Conservation (phyloP, 108 stramenopile genomes). For the Cyclotella baltica region DNA sequence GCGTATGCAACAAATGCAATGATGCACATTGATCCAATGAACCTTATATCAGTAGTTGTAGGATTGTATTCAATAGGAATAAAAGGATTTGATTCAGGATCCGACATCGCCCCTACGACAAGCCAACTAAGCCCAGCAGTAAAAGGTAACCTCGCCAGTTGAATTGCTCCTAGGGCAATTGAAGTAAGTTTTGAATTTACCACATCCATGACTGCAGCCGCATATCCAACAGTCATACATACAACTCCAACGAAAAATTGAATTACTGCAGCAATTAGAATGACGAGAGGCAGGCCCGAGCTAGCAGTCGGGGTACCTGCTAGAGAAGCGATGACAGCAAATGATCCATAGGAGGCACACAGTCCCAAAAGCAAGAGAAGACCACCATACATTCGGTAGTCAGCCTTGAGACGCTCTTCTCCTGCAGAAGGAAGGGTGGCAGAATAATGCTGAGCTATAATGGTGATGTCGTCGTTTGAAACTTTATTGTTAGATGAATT, state of each 20-base stretch:
- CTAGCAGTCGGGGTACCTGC: no score
- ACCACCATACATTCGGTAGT: no score
- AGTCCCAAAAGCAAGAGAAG: no score
- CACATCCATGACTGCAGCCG: background rate
- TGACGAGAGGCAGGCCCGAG: constrained; percentile 6
- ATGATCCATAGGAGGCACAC: no score
- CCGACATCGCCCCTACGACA: background rate
- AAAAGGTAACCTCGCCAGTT: constrained; percentile 9
- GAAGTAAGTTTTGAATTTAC: background rate
- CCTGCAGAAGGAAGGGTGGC: no score
- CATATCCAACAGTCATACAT: constrained; percentile 1
- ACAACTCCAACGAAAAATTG: background rate
- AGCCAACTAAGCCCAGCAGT: background rate
- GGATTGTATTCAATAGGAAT: constrained; percentile 1
- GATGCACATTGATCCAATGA: constrained; percentile 12
- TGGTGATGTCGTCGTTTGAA: no score
- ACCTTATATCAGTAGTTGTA: background rate
- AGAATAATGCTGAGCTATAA: no score
- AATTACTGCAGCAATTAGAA: background rate
- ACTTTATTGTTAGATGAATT: no score
- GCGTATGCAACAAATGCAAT: constrained; percentile 3
- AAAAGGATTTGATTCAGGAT: constrained; percentile 9
- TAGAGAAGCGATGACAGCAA: no score
- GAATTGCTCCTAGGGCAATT: background rate
- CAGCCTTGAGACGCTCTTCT: no score